Conservation (phyloP, 306 rosid genomes). For the Acacia acuminata region DNA sequence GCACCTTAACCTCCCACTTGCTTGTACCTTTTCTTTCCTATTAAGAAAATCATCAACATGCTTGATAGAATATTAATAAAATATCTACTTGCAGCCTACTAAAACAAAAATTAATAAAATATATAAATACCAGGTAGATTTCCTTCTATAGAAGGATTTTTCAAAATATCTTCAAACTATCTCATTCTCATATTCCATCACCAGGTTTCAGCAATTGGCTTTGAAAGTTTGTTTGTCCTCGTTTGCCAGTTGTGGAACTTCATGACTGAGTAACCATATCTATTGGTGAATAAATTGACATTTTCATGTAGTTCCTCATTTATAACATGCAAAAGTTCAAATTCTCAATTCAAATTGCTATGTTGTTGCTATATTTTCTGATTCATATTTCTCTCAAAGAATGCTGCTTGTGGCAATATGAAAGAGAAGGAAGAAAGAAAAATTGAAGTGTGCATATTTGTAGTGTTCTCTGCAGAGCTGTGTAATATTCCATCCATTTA, state of each 20-base stretch:
- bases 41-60: no score
- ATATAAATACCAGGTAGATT: no score
- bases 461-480: neutral
- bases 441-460: slow-evolving; percentile 14
- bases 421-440: neutral
- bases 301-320: slow-evolving; percentile 20
- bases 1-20: no score
- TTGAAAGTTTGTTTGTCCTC: neutral
- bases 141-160: no score
- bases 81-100: no score
- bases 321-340: slow-evolving; percentile 16
- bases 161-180: no score
- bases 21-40: no score
- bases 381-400: neutral
- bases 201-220: neutral
- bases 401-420: slow-evolving; percentile 12
- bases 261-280: neutral
- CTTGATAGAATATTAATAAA: no score
- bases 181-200: no score
- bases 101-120: no score
- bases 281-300: slow-evolving; percentile 1
- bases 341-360: neutral
- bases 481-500: slow-evolving; percentile 11
- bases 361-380: neutral
- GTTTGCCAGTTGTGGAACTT: neutral